A percentile compares a stretch with the other conserved stretches of the same genome.
Evolutionary conservation across 495 filamentous ascomycete genomes (phyloP).

Genomic region (Hypoxylon subgilvum): DNA sequence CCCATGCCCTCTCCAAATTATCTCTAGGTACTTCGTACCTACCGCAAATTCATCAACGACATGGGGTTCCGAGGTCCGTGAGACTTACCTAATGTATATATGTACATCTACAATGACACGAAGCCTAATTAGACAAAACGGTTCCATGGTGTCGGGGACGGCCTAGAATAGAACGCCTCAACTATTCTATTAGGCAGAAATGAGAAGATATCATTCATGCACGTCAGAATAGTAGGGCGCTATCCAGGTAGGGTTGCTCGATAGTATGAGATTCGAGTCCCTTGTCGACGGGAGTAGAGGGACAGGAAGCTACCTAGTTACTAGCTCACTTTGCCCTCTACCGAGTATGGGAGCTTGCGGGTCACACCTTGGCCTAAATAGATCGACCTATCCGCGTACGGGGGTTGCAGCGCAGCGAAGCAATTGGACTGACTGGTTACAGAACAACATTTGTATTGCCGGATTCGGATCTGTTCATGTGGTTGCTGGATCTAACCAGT

Average conservation of each 20-base stretch:
- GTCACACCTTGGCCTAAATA: constrained; percentile 15
- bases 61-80: constrained; percentile 18
- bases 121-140: constrained; percentile 28
- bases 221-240: constrained; percentile 17
- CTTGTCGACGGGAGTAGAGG: constrained; percentile 1
- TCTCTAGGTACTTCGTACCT: too few relatives aligned
- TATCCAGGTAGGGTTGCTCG: constrained; percentile 1
- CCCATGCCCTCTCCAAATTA: constrained; percentile 26
- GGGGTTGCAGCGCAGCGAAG: constrained; percentile 27
- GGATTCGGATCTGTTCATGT: constrained; percentile 29
- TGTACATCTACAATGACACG: constrained; percentile 19
- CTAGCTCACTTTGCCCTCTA: constrained; percentile 11
- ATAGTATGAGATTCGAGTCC: constrained; percentile 8
- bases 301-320: constrained; percentile 3
- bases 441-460: constrained; percentile 16
- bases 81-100: too few relatives aligned
- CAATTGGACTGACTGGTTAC: constrained; percentile 3
- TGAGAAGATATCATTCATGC: constrained; percentile 18
- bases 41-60: constrained; percentile 23
- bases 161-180: constrained; percentile 30
- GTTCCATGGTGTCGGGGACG: constrained; percentile 37
- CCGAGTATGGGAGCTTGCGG: neutral
- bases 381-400: constrained; percentile 19
- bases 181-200: constrained; percentile 30
- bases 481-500: constrained; percentile 21